These are phyloP conservation scores for Epichloe sp. DNA, from an alignment of 2,329 filamentous ascomycete species.

Conservation along the genomic window DNA sequence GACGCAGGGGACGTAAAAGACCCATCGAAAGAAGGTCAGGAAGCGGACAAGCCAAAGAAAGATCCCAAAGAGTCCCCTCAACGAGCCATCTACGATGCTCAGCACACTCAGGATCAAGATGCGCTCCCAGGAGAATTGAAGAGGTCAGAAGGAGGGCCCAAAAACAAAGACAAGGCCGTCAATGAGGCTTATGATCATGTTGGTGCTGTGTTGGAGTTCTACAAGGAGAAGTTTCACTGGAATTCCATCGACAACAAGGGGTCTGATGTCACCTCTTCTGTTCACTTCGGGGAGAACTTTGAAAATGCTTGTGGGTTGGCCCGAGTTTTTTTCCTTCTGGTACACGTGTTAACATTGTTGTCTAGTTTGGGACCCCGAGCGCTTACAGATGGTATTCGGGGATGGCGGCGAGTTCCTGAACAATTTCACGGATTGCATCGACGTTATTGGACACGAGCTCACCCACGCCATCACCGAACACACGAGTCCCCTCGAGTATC, in stretches of 20 bases:
- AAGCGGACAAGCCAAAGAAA: conserved; percentile 5
- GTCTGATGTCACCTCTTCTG: conserved; percentile 34
- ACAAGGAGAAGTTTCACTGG: conserved; percentile 34
- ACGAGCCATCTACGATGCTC: conserved; percentile 32
- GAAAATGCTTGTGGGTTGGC: conserved; percentile 33
- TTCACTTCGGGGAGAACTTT: conserved; percentile 38
- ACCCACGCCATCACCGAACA: conserved; percentile 42
- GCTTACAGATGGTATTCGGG: conserved; percentile 41
- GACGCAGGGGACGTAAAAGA: background rate
- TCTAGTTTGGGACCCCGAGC: conserved; percentile 35
- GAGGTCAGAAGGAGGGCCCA: conserved; percentile 28
- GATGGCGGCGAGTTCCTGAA: conserved; percentile 38
- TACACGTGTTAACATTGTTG: background rate
- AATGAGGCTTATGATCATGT: conserved; percentile 39
- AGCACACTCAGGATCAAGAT: conserved; percentile 22
- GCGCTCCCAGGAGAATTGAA: conserved; percentile 29
- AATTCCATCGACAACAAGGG: conserved; percentile 39
- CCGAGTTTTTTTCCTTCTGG: no score
- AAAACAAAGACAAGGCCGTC: conserved; percentile 26
- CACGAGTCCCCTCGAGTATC: conserved; percentile 35
- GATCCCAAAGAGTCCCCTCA: conserved; percentile 17
- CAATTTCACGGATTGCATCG: conserved; percentile 37
- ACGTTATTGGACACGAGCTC: conserved; percentile 45
- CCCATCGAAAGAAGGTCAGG: background rate
- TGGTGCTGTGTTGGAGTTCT: conserved; percentile 35